Percentiles rank a stretch among this genome's conserved stretches.
Conservation (phyloP, 768 basidiomycete species). For the Chalciporus piperatus region DNA sequence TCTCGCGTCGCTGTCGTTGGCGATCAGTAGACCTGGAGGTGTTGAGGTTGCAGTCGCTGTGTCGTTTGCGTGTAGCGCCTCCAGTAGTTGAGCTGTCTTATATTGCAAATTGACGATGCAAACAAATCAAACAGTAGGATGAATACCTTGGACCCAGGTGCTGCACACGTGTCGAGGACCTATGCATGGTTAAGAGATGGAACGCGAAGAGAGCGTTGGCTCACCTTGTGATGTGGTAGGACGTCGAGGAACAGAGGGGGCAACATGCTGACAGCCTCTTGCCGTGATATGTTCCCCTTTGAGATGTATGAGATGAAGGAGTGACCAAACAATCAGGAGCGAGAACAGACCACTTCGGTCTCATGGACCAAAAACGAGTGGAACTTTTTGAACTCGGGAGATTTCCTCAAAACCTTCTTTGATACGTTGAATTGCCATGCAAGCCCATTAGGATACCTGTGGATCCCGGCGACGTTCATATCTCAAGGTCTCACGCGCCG, state of each 20-base stretch:
- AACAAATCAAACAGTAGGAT: background rate
- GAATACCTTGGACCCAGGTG: slow-evolving; percentile 89
- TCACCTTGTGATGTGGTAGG: slow-evolving; percentile 82
- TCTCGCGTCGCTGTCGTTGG: slow-evolving; percentile 94
- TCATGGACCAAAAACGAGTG: slow-evolving; percentile 97
- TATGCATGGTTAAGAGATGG: slow-evolving; percentile 22
- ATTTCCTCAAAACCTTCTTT: slow-evolving; percentile 84
- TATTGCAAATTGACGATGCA: background rate
- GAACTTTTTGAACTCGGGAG: slow-evolving; percentile 88
- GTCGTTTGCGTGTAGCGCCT: slow-evolving; percentile 85
- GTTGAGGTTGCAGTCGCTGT: slow-evolving; percentile 59
- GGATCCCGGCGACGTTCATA: background rate
- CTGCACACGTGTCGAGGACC: slow-evolving; percentile 98
- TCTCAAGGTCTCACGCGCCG: background rate
- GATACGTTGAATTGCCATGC: slow-evolving; percentile 96
- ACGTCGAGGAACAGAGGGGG: slow-evolving; percentile 94
- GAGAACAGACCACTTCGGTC: slow-evolving; percentile 84
- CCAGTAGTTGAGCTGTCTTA: slow-evolving; percentile 92
- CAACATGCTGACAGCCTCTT: slow-evolving; percentile 99
- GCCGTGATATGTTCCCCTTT: slow-evolving; percentile 92
- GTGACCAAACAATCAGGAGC: background rate
- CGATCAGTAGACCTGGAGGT: slow-evolving; percentile 84
- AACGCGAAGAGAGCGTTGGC: slow-evolving; percentile 16
- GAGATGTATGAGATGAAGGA: background rate
- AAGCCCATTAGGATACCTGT: slow-evolving; percentile 90